phyloP scores from a whole-genome alignment of 257 asterid species.

The Echium plantagineum region DNA sequence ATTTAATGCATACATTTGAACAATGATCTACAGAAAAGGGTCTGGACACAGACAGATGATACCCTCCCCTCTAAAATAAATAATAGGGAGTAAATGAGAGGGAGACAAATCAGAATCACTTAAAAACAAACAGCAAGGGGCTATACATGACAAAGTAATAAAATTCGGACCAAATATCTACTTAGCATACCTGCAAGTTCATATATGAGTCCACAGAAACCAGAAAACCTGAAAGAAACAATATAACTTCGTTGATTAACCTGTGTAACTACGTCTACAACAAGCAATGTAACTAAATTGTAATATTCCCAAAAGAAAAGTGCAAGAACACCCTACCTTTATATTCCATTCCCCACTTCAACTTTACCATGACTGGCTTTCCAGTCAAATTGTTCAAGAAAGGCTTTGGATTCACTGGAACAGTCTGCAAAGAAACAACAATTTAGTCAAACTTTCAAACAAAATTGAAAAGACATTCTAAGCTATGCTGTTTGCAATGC shows the following conservation, averaged over 20 bases:
- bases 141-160: not conserved
- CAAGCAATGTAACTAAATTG: not conserved
- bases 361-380: conserved; percentile 89
- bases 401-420: conserved; percentile 97
- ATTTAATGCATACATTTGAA: not conserved
- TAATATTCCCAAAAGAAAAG: not conserved
- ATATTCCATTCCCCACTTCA: conserved; percentile 98
- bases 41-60: not conserved
- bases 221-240: conserved; percentile 52
- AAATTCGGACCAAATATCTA: not conserved
- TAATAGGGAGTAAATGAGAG: no score
- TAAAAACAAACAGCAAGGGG: no score
- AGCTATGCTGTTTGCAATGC: not conserved
- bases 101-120: no score
- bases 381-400: conserved; percentile 96
- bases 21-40: not conserved
- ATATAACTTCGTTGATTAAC: not conserved
- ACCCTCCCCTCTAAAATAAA: no score
- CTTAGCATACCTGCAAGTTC: conserved; percentile 74
- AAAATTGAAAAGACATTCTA: no score
- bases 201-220: conserved; percentile 95
- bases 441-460: not conserved
- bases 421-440: conserved; percentile 44
- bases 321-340: conserved; percentile 40
- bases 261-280: not conserved